Conservation (phyloP, 345 rosid genomes). For the Hypericum androsaemum region DNA sequence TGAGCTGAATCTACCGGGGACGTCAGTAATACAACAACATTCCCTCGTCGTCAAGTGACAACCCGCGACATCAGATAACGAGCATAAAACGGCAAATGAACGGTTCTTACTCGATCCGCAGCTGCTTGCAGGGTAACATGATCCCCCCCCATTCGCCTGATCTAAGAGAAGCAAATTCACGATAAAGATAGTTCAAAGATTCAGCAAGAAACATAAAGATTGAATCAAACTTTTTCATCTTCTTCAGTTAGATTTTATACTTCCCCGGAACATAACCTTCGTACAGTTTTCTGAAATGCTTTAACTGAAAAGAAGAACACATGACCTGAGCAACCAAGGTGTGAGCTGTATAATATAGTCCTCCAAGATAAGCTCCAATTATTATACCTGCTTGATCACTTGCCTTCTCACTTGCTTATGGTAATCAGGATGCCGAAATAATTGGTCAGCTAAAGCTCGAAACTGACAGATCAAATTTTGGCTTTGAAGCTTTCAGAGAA, state of each 20-base stretch:
- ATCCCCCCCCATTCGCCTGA: slow-evolving; percentile 97
- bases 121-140: slow-evolving; percentile 95
- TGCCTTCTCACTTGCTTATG: slow-evolving; percentile 76
- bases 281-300: slow-evolving; percentile 54
- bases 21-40: too few relatives aligned
- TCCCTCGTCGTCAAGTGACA: too few relatives aligned
- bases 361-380: neutral
- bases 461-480: slow-evolving; percentile 36
- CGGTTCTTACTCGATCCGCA: slow-evolving; percentile 71
- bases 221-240: slow-evolving; percentile 72
- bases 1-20: too few relatives aligned
- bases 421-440: slow-evolving; percentile 68
- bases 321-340: neutral
- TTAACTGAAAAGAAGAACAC: slow-evolving; percentile 43
- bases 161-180: slow-evolving; percentile 19
- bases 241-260: slow-evolving; percentile 66
- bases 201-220: slow-evolving; percentile 16
- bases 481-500: neutral
- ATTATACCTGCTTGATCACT: slow-evolving; percentile 70
- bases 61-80: neutral
- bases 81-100: slow-evolving; percentile 2
- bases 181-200: slow-evolving; percentile 9
- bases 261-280: slow-evolving; percentile 87
- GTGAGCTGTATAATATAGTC: too few relatives aligned
- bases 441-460: slow-evolving; percentile 92